These are phyloP conservation scores for Aspergillus homomorphus DNA, from an alignment of 495 filamentous ascomycete genomes.

Conservation along the genomic window DNA sequence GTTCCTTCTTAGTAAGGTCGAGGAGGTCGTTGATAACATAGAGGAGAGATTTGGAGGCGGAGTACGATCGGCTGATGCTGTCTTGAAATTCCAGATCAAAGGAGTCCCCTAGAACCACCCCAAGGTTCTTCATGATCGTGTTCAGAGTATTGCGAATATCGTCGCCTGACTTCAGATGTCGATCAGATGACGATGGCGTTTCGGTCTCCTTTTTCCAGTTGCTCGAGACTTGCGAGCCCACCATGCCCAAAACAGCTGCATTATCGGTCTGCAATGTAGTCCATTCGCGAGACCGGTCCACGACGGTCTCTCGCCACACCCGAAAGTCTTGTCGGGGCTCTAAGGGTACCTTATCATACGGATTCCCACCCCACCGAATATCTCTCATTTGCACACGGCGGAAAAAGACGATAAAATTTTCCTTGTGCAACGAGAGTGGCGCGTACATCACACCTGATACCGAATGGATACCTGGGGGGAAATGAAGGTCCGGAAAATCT, in stretches of 20 bases:
- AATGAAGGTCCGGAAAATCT: slow-evolving; percentile 79
- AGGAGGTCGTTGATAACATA: slow-evolving; percentile 94
- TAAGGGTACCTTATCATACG: not conserved
- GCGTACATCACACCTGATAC: slow-evolving; percentile 77
- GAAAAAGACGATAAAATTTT: slow-evolving; percentile 89
- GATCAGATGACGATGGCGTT: not conserved
- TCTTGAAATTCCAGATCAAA: not conserved
- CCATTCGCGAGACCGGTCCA: not conserved
- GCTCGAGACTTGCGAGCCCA: not conserved
- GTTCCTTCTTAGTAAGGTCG: slow-evolving; percentile 84
- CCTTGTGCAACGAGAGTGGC: slow-evolving; percentile 65
- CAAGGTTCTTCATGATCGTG: not conserved
- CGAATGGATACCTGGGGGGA: slow-evolving; percentile 68
- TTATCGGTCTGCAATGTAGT: not conserved
- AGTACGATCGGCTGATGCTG: slow-evolving; percentile 45
- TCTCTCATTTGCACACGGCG: slow-evolving; percentile 40
- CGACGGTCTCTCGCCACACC: not conserved
- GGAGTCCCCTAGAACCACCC: not conserved
- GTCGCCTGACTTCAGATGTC: not conserved
- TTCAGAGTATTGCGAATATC: not conserved
- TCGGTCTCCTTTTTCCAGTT: not conserved
- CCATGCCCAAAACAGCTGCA: not conserved
- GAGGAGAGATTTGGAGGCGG: slow-evolving; percentile 87
- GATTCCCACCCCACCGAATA: not conserved
- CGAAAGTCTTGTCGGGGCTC: not conserved